phyloP scores from a whole-genome alignment of 768 basidiomycete species.

The Erythrobasidium yunnanense region DNA sequence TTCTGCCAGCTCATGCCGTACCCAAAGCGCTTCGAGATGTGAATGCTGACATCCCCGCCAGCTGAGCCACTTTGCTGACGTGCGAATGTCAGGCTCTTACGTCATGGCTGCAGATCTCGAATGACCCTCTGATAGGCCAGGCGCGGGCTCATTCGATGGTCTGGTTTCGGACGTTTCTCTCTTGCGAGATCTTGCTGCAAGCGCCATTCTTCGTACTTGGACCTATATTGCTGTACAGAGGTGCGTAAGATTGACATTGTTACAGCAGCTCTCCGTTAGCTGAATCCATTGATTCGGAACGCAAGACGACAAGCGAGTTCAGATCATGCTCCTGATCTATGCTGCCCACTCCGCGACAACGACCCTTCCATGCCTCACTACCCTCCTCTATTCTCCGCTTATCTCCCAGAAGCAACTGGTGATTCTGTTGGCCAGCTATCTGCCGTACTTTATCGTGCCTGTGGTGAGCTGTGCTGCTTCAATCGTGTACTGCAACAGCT shows the following conservation, averaged over 20 bases:
- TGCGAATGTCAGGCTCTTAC: neutral
- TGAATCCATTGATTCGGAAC: neutral
- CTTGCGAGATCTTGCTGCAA: conserved; percentile 13
- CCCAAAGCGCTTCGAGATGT: too few species aligned
- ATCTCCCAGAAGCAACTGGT: neutral
- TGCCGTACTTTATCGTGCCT: conserved; percentile 14
- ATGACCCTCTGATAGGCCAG: conserved; percentile 5
- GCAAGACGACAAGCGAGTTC: conserved; percentile 1
- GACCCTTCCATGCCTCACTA: conserved; percentile 7
- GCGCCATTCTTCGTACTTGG: conserved; percentile 7
- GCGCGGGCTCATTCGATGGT: neutral
- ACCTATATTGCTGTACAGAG: neutral
- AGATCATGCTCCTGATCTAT: conserved; percentile 2
- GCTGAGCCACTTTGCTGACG: too few species aligned
- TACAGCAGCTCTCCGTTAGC: neutral
- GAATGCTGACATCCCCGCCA: too few species aligned
- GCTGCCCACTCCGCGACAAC: conserved; percentile 19
- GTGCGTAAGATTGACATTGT: neutral
- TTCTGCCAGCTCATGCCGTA: neutral
- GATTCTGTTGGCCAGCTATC: conserved; percentile 2
- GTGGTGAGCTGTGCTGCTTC: neutral
- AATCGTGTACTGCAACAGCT: neutral
- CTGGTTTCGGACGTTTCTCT: conserved; percentile 19
- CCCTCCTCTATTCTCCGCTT: neutral
- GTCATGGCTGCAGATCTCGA: neutral